A percentile compares a stretch with the other conserved stretches of the same genome.
Evolutionary conservation across 495 filamentous ascomycete genomes (phyloP).

Genomic region (Penicillium robsamsonii): DNA sequence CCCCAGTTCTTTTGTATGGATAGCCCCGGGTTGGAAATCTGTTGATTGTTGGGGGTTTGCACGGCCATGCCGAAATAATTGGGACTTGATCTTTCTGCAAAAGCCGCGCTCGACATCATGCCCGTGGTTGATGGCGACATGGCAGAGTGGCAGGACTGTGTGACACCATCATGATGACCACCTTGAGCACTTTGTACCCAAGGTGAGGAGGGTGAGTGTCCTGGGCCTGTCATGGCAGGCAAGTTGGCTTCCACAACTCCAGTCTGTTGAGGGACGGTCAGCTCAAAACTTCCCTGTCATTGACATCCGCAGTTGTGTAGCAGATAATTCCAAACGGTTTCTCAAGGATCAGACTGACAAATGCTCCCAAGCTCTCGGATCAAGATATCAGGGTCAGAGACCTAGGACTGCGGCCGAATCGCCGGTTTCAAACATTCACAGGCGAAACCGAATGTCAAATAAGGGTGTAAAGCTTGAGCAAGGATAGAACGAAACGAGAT

Average conservation of each 20-base stretch:
- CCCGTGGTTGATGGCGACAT: constrained; percentile 44
- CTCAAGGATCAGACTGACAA: not conserved
- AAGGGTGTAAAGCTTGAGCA: not conserved
- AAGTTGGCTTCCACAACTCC: constrained; percentile 21
- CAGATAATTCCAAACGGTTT: not conserved
- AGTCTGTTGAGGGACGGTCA: constrained; percentile 8
- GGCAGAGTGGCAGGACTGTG: constrained; percentile 27
- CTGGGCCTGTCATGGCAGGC: constrained; percentile 46
- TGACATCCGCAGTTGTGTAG: constrained; percentile 2
- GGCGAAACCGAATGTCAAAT: not conserved
- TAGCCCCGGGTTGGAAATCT: constrained; percentile 56
- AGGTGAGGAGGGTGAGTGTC: constrained; percentile 46
- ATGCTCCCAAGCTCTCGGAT: not conserved
- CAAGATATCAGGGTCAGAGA: not conserved
- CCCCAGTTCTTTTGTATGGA: constrained; percentile 67
- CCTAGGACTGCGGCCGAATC: not conserved
- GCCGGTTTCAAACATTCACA: not conserved
- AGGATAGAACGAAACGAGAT: not conserved
- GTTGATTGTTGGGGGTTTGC: constrained; percentile 59
- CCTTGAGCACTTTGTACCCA: constrained; percentile 40
- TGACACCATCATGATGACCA: constrained; percentile 23
- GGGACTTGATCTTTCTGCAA: constrained; percentile 57
- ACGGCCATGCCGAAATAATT: constrained; percentile 79
- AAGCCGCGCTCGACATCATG: constrained; percentile 38
- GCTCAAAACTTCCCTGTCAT: constrained; percentile 8